Evolutionary conservation across 768 basidiomycete species (phyloP).

Genomic region (Russula emetica): DNA sequence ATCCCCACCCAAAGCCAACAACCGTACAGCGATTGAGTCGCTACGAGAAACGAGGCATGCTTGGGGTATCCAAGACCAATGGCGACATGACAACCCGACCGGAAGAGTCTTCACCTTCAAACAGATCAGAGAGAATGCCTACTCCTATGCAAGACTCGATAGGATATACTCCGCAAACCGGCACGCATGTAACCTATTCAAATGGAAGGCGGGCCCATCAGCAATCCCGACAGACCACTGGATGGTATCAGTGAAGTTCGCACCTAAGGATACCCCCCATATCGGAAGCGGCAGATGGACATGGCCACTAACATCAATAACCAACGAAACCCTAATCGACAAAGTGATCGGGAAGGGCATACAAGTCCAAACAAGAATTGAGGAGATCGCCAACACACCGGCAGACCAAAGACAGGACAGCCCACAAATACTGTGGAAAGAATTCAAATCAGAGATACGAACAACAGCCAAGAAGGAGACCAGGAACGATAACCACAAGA

Average conservation of each 20-base stretch:
- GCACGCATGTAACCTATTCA: neutral
- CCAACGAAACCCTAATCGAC: neutral
- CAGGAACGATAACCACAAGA: neutral
- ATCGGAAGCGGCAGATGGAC: conserved; percentile 12
- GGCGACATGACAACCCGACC: neutral
- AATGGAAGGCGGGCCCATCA: neutral
- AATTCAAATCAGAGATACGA: neutral
- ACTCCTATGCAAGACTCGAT: neutral
- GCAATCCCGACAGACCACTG: neutral
- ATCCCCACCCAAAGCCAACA: neutral
- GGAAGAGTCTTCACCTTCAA: neutral
- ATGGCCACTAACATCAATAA: neutral
- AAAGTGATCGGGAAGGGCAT: neutral
- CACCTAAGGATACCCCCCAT: neutral
- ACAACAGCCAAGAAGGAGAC: neutral
- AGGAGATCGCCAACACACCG: neutral
- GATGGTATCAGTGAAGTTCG: neutral
- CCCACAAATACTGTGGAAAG: neutral
- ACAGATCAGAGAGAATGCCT: neutral
- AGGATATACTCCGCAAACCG: neutral
- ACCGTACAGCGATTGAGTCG: neutral
- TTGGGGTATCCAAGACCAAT: neutral
- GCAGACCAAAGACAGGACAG: neutral
- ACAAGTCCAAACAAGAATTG: neutral
- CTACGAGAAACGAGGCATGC: neutral